Percentiles rank a stretch among this genome's conserved stretches.
These are phyloP conservation scores for Rhytidiadelphus loreus DNA, from an alignment of 225 moss, liverwort and hornwort species.

Conservation along the genomic window DNA sequence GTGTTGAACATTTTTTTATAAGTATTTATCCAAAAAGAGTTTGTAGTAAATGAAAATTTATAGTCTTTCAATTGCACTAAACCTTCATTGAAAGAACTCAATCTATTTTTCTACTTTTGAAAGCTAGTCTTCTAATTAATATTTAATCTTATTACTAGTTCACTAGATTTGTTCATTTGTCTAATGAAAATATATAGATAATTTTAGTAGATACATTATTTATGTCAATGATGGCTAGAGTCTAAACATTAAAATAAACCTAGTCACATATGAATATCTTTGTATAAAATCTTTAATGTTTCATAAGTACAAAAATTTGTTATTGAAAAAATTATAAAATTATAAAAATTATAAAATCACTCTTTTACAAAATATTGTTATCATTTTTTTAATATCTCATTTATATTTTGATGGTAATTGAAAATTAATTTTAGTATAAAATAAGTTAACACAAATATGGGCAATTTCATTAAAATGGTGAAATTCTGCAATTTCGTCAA, in stretches of 20 bases:
- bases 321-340: not conserved
- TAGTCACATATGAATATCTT: not conserved
- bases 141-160: not conserved
- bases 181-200: not conserved
- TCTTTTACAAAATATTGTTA: not conserved
- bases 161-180: not conserved
- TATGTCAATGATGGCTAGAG: not conserved
- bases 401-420: not conserved
- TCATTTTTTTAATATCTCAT: not conserved
- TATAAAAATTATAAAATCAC: not conserved
- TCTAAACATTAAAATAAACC: not conserved
- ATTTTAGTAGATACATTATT: not conserved
- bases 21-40: not conserved
- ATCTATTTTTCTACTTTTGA: not conserved
- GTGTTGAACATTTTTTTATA: not conserved
- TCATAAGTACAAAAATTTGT: not conserved
- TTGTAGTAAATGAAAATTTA: not conserved
- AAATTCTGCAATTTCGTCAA: no score
- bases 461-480: no score
- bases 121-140: fast-evolving
- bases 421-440: not conserved
- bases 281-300: not conserved
- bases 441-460: no score
- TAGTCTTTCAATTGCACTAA: not conserved
- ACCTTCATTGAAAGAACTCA: not conserved